Evolutionary conservation across 306 rosid species (phyloP).

Genomic region (Cucumis cinereus): DNA sequence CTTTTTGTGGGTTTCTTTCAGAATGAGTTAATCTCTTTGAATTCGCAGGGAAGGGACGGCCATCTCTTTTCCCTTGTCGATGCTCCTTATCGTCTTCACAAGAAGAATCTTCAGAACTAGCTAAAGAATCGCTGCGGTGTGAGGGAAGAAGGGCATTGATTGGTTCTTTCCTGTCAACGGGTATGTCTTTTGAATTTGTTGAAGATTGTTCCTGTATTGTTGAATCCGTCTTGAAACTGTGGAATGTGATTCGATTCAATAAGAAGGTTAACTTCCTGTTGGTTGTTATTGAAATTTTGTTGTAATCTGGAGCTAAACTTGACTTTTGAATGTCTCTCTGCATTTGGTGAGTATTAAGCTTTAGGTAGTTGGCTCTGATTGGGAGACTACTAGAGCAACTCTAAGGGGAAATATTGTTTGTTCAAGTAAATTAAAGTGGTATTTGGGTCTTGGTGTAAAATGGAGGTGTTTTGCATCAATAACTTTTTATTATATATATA

Average conservation of each 20-base stretch:
- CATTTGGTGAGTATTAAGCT: neutral
- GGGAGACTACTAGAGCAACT: neutral
- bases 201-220: neutral
- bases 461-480: neutral
- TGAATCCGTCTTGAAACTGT: neutral
- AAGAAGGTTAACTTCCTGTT: neutral
- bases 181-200: constrained; percentile 15
- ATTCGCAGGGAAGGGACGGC: constrained; percentile 32
- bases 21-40: constrained; percentile 10
- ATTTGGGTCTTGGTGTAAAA: neutral
- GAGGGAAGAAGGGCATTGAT: constrained; percentile 73
- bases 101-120: constrained; percentile 16
- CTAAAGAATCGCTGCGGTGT: constrained; percentile 19
- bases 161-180: constrained; percentile 48
- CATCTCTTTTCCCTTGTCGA: constrained; percentile 26
- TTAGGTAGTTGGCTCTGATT: neutral
- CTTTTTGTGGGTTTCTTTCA: constrained; percentile 10
- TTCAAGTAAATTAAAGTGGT: too few species aligned
- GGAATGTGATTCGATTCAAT: neutral
- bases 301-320: neutral
- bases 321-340: neutral
- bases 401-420: neutral
- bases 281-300: neutral
- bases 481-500: neutral
- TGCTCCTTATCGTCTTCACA: constrained; percentile 36